These are phyloP conservation scores for Chalaropsis ovoidea DNA, from an alignment of 2,329 filamentous ascomycete species.

Conservation along the genomic window DNA sequence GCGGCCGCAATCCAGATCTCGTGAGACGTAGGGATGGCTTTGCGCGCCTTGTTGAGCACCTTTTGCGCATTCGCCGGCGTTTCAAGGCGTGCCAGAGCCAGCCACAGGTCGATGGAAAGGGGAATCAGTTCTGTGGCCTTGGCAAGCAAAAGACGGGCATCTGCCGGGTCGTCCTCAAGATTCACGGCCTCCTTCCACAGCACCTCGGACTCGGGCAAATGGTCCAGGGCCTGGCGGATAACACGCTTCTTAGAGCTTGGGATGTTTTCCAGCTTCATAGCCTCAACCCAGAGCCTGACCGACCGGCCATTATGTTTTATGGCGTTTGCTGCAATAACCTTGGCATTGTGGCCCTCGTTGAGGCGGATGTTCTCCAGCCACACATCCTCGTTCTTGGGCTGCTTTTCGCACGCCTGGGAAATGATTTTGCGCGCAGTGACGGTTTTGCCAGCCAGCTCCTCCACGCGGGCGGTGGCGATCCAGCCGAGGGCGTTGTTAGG, in stretches of 20 bases:
- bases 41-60: slow-evolving; percentile 88
- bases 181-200: slow-evolving; percentile 99
- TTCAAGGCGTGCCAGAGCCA: slow-evolving; percentile 83
- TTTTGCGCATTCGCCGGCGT: slow-evolving; percentile 85
- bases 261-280: slow-evolving; percentile 83
- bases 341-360: slow-evolving; percentile 86
- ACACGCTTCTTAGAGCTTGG: slow-evolving; percentile 82
- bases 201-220: slow-evolving; percentile 85
- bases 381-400: slow-evolving; percentile 85
- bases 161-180: slow-evolving; percentile 77
- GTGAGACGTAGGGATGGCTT: slow-evolving; percentile 82
- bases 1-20: slow-evolving; percentile 97
- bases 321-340: slow-evolving; percentile 86
- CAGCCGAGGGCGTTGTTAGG: slow-evolving; percentile 89
- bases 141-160: slow-evolving; percentile 78
- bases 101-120: slow-evolving; percentile 86
- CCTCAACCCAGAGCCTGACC: slow-evolving; percentile 85
- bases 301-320: slow-evolving; percentile 86
- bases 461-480: slow-evolving; percentile 86
- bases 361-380: slow-evolving; percentile 95
- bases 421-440: slow-evolving; percentile 84
- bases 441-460: slow-evolving; percentile 85
- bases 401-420: slow-evolving; percentile 76
- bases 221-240: slow-evolving; percentile 78
- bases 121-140: slow-evolving; percentile 95